phyloP scores from a whole-genome alignment of 2,329 filamentous ascomycete species.

The Thelonectria rubi region DNA sequence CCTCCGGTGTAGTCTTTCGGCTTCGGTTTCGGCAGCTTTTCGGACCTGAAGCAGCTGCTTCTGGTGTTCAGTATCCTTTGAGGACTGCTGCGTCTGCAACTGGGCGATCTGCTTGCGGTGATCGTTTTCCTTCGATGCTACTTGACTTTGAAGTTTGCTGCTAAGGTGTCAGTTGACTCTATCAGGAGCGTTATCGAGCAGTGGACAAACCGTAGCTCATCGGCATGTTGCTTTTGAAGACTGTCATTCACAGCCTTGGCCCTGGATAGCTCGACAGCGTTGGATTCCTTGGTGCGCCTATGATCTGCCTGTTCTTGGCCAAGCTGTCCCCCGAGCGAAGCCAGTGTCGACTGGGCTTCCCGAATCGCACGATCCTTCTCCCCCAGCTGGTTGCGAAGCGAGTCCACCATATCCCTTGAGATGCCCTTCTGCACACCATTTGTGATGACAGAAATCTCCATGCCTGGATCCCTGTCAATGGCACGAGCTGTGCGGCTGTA shows the following conservation, averaged over 20 bases:
- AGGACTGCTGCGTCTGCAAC: conserved; percentile 44
- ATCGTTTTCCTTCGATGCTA: conserved; percentile 43
- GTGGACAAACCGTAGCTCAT: conserved; percentile 65
- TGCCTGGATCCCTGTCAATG: conserved; percentile 88
- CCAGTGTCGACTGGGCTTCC: conserved; percentile 55
- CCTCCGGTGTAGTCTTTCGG: conserved; percentile 58
- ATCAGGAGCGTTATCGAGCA: not conserved
- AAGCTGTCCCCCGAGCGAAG: conserved; percentile 62
- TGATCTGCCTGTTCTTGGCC: conserved; percentile 80
- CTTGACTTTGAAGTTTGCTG: conserved; percentile 47
- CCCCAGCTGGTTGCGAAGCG: conserved; percentile 78
- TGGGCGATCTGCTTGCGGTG: conserved; percentile 43
- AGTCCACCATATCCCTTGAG: conserved; percentile 92
- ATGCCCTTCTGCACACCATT: conserved; percentile 89
- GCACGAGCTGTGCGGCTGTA: conserved; percentile 85
- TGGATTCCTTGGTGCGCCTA: conserved; percentile 67
- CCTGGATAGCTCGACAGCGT: conserved; percentile 48
- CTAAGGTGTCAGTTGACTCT: conserved; percentile 29
- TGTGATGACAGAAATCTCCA: conserved; percentile 83
- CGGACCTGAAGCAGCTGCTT: conserved; percentile 56
- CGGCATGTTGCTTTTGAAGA: conserved; percentile 74
- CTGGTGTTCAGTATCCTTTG: conserved; percentile 49
- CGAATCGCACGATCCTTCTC: conserved; percentile 69
- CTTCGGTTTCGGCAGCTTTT: conserved; percentile 59
- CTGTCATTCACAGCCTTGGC: conserved; percentile 75